Evolutionary conservation across 202 grass and related monocot species (phyloP).

Genomic region (Schoenoplectus triqueter): DNA sequence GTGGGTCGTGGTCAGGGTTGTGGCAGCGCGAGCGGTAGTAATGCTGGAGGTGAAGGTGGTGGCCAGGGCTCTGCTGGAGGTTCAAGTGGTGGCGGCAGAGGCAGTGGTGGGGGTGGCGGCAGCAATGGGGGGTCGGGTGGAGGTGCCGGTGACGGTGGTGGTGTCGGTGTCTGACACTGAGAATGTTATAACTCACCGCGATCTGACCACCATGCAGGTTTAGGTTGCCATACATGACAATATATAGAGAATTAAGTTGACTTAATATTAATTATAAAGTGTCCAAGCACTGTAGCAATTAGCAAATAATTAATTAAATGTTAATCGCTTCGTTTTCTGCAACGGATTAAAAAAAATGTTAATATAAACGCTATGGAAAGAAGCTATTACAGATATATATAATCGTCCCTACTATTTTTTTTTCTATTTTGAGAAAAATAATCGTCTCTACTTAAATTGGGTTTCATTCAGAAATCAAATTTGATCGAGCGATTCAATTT

Average conservation of each 20-base stretch:
- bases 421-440: too few species aligned
- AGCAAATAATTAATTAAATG: too few species aligned
- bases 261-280: too few species aligned
- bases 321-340: too few species aligned
- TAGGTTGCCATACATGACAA: background rate
- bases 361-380: too few species aligned
- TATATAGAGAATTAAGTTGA: background rate
- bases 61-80: conserved; percentile 37
- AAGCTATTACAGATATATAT: too few species aligned
- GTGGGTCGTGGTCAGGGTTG: conserved; percentile 53
- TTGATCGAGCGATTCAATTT: too few species aligned
- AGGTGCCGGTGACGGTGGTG: background rate
- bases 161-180: background rate
- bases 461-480: too few species aligned
- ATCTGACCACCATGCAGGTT: background rate
- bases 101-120: conserved; percentile 35
- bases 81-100: conserved; percentile 29
- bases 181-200: background rate
- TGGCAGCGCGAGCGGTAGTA: conserved; percentile 41
- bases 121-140: background rate
- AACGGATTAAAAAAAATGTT: too few species aligned
- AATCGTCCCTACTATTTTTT: too few species aligned
- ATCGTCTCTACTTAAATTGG: too few species aligned
- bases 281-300: too few species aligned
- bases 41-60: conserved; percentile 46